Conservation (phyloP, 1,139 yeast species). For the Protomyces pachydermus region DNA sequence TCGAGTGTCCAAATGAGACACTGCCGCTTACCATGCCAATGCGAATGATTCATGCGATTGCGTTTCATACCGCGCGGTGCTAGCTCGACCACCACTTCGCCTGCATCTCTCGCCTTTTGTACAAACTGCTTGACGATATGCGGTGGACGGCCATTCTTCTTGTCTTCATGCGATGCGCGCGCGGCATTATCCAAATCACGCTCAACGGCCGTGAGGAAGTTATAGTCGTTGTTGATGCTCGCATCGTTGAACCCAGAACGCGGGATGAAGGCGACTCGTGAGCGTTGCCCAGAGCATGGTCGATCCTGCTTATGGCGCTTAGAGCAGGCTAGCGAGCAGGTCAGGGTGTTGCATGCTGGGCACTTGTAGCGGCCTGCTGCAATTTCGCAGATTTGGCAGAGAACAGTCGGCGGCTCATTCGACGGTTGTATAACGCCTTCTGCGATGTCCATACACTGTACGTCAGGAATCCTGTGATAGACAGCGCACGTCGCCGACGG, state of each 20-base stretch:
- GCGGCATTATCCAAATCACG: constrained; percentile 54
- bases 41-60: constrained; percentile 59
- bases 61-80: constrained; percentile 78
- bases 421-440: no score
- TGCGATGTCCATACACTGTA: no score
- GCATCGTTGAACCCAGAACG: constrained; percentile 42
- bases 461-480: no score
- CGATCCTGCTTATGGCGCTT: constrained; percentile 59
- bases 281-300: constrained; percentile 64
- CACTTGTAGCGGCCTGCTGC: constrained; percentile 60
- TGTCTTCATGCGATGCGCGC: constrained; percentile 34
- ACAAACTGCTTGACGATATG: constrained; percentile 21
- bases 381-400: constrained; percentile 1
- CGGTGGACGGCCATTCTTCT: constrained; percentile 33
- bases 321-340: constrained; percentile 71
- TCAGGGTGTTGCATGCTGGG: constrained; percentile 65
- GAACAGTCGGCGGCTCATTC: neutral
- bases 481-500: no score
- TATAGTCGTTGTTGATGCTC: constrained; percentile 74
- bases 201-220: constrained; percentile 60
- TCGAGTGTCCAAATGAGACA: constrained; percentile 76
- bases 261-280: constrained; percentile 56
- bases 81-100: constrained; percentile 51
- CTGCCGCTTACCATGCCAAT: constrained; percentile 62
- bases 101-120: constrained; percentile 36